Percentiles rank a stretch among this genome's conserved stretches.
These are phyloP conservation scores for Kodamaea fungicola DNA, from an alignment of 1,139 yeast species.

Conservation along the genomic window DNA sequence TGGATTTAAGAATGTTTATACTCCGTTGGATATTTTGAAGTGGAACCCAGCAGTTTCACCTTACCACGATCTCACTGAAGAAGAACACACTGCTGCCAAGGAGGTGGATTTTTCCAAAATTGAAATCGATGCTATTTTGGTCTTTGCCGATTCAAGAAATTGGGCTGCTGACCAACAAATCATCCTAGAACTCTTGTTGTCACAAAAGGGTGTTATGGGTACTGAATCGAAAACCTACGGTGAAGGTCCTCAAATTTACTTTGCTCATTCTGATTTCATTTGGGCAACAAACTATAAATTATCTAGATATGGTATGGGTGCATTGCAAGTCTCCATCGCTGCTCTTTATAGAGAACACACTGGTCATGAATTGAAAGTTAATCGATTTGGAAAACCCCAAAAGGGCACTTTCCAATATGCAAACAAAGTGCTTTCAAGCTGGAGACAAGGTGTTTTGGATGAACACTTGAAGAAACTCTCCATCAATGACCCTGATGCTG, in stretches of 20 bases:
- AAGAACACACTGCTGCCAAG: constrained; percentile 53
- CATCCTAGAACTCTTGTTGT: constrained; percentile 69
- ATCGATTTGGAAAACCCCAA: constrained; percentile 82
- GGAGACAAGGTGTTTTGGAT: constrained; percentile 78
- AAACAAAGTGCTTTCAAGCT: constrained; percentile 64
- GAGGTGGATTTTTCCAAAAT: constrained; percentile 65
- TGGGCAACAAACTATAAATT: constrained; percentile 85
- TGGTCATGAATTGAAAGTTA: constrained; percentile 71
- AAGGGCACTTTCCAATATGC: constrained; percentile 80
- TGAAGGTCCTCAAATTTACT: constrained; percentile 78
- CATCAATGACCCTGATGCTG: constrained; percentile 43
- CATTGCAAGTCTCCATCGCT: constrained; percentile 78
- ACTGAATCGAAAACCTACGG: constrained; percentile 64
- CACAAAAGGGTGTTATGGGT: constrained; percentile 79
- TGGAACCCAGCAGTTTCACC: constrained; percentile 88
- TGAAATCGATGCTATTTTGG: constrained; percentile 67
- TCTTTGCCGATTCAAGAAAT: constrained; percentile 79
- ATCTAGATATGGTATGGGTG: constrained; percentile 87
- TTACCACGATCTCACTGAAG: constrained; percentile 70
- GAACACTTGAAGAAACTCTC: constrained; percentile 61
- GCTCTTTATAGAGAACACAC: constrained; percentile 80
- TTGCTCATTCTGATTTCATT: constrained; percentile 84
- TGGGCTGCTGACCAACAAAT: constrained; percentile 93
- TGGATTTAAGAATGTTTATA: constrained; percentile 72
- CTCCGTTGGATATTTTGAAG: constrained; percentile 75